Evolutionary conservation across 2,329 filamentous ascomycete genomes (phyloP).

Genomic region (Rhinocladiella mackenziei): DNA sequence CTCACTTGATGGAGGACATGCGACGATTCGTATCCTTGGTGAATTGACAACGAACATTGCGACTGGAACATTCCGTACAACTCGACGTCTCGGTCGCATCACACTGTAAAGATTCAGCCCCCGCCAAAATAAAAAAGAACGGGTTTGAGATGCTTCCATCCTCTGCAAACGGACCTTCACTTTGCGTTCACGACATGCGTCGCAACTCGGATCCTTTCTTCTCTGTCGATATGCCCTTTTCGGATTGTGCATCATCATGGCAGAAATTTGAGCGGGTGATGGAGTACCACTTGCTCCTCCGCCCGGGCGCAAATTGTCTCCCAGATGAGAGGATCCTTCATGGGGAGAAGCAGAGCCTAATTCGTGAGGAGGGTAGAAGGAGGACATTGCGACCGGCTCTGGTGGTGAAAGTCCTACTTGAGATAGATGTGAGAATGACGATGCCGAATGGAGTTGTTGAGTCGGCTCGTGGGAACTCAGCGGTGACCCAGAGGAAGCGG

Average conservation of each 20-base stretch:
- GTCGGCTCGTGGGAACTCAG: constrained; percentile 12
- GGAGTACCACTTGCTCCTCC: constrained; percentile 16
- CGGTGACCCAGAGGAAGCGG: constrained; percentile 8
- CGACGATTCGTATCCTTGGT: constrained; percentile 97
- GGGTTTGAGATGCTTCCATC: too few relatives aligned
- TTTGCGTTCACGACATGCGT: constrained; percentile 84
- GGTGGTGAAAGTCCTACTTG: constrained; percentile 9
- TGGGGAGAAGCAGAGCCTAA: constrained; percentile 40
- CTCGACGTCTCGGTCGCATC: constrained; percentile 95
- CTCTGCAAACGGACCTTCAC: constrained; percentile 50
- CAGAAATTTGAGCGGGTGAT: constrained; percentile 33
- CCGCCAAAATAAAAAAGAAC: too few relatives aligned
- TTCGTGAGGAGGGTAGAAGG: constrained; percentile 40
- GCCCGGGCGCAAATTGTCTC: constrained; percentile 30
- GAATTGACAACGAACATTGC: constrained; percentile 96
- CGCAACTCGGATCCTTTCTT: constrained; percentile 94
- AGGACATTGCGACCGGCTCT: constrained; percentile 19
- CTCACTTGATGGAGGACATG: constrained; percentile 95
- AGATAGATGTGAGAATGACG: constrained; percentile 11
- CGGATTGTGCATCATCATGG: constrained; percentile 63
- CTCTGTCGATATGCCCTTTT: constrained; percentile 93
- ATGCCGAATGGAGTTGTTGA: constrained; percentile 7
- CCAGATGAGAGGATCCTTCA: constrained; percentile 36
- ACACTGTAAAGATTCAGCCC: constrained; percentile 52
- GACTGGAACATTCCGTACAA: constrained; percentile 94